Evolutionary conservation across 257 asterid species (phyloP).

Genomic region (Cruciata laevipes): DNA sequence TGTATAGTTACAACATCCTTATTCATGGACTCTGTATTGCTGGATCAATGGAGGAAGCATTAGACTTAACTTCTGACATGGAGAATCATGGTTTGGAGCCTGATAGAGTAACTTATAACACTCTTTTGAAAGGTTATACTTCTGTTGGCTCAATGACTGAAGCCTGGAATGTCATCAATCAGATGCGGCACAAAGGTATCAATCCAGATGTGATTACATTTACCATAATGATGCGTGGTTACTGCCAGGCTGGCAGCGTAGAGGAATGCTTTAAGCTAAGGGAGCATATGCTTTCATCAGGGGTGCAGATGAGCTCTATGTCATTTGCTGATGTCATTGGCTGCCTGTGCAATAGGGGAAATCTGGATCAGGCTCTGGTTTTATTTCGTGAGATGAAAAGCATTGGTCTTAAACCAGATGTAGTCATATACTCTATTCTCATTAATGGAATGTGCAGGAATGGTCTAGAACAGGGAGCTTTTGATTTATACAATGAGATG

Average conservation of each 20-base stretch:
- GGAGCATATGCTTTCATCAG: constrained; percentile 49
- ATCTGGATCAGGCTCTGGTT: constrained; percentile 40
- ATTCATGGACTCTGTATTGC: constrained; percentile 57
- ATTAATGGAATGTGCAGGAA: constrained; percentile 62
- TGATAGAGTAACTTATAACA: constrained; percentile 56
- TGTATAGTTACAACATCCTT: constrained; percentile 57
- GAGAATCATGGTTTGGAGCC: constrained; percentile 62
- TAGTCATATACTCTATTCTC: constrained; percentile 46
- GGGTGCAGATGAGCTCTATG: constrained; percentile 35
- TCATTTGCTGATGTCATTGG: constrained; percentile 40
- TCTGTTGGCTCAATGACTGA: constrained; percentile 52
- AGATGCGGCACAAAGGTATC: constrained; percentile 28
- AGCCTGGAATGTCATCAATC: constrained; percentile 29
- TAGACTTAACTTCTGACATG: constrained; percentile 52
- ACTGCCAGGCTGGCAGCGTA: constrained; percentile 45
- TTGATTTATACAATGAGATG: constrained; percentile 43
- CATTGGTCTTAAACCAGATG: constrained; percentile 47
- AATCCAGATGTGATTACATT: constrained; percentile 43
- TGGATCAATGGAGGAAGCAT: constrained; percentile 71
- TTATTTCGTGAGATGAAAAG: constrained; percentile 46
- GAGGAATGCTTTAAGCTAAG: constrained; percentile 48
- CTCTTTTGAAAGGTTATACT: constrained; percentile 64
- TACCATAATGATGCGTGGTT: constrained; percentile 47
- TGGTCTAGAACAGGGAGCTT: constrained; percentile 43
- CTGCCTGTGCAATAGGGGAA: constrained; percentile 60